Evolutionary conservation across 192 early-diverging fungal species (phyloP).

Genomic region (Mortierella claussenii): DNA sequence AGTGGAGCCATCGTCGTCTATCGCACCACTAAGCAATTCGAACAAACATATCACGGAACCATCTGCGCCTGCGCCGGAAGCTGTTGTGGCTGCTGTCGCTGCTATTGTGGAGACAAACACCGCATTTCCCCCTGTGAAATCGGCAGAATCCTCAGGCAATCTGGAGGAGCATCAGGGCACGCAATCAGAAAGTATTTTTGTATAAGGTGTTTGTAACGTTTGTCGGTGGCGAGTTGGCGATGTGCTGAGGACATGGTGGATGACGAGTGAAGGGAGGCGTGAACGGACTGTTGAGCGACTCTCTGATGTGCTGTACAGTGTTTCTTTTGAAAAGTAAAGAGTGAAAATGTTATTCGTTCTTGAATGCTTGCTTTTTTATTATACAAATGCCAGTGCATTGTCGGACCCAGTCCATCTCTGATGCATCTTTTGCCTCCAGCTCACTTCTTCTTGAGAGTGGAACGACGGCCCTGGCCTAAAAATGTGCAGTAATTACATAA

Average conservation of each 20-base stretch:
- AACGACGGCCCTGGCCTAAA: constrained; percentile 65
- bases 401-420: too few species aligned
- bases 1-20: not conserved
- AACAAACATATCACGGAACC: constrained; percentile 6
- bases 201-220: not conserved
- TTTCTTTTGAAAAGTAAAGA: too few species aligned
- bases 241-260: too few species aligned
- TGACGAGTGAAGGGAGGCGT: too few species aligned
- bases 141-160: not conserved
- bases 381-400: too few species aligned
- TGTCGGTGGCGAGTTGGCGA: not conserved
- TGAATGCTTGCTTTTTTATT: not conserved
- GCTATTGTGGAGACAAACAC: constrained; percentile 26
- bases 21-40: constrained; percentile 6
- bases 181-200: not conserved
- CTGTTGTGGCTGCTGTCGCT: constrained; percentile 31
- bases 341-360: too few species aligned
- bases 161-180: too few species aligned
- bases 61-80: constrained; percentile 27
- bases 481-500: constrained; percentile 2
- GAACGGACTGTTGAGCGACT: too few species aligned
- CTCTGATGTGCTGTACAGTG: too few species aligned
- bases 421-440: not conserved
- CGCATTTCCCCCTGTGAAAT: not conserved
- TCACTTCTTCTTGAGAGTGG: constrained; percentile 66